Conservation (phyloP, 2,329 filamentous ascomycete genomes). For the Diaporthe capsici region DNA sequence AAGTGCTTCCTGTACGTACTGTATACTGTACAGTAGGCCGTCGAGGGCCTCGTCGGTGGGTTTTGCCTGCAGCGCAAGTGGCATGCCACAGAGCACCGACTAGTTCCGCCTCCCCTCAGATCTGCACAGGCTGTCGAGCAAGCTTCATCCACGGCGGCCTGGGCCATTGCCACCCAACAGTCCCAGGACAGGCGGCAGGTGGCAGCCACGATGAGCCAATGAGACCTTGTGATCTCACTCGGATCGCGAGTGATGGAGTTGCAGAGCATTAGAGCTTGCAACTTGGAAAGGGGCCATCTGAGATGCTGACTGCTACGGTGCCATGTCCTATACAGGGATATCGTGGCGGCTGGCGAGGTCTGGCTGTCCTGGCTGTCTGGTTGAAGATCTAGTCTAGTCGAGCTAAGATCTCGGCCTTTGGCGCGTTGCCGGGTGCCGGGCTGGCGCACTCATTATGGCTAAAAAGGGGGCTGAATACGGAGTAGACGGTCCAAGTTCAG, state of each 20-base stretch:
- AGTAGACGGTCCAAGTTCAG: constrained; percentile 10
- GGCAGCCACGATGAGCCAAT: constrained; percentile 23
- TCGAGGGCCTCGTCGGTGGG: background rate
- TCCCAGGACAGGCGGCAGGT: constrained; percentile 19
- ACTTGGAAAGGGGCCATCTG: constrained; percentile 8
- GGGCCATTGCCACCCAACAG: constrained; percentile 16
- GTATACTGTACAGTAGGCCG: background rate
- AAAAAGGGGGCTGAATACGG: constrained; percentile 20
- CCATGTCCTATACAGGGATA: constrained; percentile 11
- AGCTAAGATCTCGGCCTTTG: constrained; percentile 18
- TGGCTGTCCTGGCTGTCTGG: constrained; percentile 24
- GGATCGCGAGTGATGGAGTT: constrained; percentile 28
- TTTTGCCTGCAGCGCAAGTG: background rate
- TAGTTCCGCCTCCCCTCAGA: constrained; percentile 10
- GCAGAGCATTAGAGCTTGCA: constrained; percentile 18
- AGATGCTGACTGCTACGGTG: constrained; percentile 32
- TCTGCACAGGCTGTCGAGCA: constrained; percentile 20
- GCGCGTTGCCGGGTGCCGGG: constrained; percentile 20
- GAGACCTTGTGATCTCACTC: constrained; percentile 23
- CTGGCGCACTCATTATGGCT: constrained; percentile 22
- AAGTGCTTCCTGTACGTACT: background rate
- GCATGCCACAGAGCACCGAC: constrained; percentile 12
- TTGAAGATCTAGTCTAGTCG: constrained; percentile 17
- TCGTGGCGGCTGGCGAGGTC: constrained; percentile 10
- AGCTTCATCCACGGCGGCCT: constrained; percentile 15